Evolutionary conservation across 2,329 filamentous ascomycete genomes (phyloP).

Genomic region (Samsoniella hepiali): DNA sequence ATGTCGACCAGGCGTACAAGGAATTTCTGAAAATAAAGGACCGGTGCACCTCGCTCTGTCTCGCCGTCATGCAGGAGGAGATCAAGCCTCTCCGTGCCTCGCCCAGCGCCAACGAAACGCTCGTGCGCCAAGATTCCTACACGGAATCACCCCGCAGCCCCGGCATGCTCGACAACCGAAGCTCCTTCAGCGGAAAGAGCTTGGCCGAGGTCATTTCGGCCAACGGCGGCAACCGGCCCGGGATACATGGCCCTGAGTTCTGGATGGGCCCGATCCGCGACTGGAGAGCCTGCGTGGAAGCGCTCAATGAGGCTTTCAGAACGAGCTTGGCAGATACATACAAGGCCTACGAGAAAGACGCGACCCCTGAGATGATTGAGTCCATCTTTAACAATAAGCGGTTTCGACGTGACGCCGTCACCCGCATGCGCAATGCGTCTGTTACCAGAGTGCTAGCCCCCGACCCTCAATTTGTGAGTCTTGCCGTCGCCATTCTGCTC

Average conservation of each 20-base stretch:
- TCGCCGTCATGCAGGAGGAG: slow-evolving; percentile 39
- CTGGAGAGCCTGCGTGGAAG: slow-evolving; percentile 43
- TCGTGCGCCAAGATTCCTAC: slow-evolving; percentile 29
- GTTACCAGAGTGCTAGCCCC: slow-evolving; percentile 42
- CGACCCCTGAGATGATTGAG: slow-evolving; percentile 42
- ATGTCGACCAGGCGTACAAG: slow-evolving; percentile 44
- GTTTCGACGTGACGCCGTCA: slow-evolving; percentile 42
- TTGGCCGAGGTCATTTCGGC: slow-evolving; percentile 32
- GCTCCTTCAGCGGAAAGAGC: slow-evolving; percentile 38
- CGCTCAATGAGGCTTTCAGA: slow-evolving; percentile 40
- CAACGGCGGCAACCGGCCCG: slow-evolving; percentile 24
- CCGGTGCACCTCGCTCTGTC: slow-evolving; percentile 39
- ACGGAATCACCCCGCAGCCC: slow-evolving; percentile 33
- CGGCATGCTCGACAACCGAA: slow-evolving; percentile 33
- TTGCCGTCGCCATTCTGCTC: no score
- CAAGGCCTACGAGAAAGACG: slow-evolving; percentile 42
- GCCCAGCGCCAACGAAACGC: slow-evolving; percentile 25
- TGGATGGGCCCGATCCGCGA: slow-evolving; percentile 41
- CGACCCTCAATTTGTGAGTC: slow-evolving; percentile 41
- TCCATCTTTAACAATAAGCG: slow-evolving; percentile 40
- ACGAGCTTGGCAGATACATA: slow-evolving; percentile 44
- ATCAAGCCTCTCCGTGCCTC: slow-evolving; percentile 29
- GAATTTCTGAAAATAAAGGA: slow-evolving; percentile 42
- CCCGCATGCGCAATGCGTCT: slow-evolving; percentile 45
- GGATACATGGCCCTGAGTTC: slow-evolving; percentile 27